Evolutionary conservation across 106 monocot genomes (phyloP), one percentile per base, ranked within the genome.

Genomic region (Hemerocallis citrina): DNA sequence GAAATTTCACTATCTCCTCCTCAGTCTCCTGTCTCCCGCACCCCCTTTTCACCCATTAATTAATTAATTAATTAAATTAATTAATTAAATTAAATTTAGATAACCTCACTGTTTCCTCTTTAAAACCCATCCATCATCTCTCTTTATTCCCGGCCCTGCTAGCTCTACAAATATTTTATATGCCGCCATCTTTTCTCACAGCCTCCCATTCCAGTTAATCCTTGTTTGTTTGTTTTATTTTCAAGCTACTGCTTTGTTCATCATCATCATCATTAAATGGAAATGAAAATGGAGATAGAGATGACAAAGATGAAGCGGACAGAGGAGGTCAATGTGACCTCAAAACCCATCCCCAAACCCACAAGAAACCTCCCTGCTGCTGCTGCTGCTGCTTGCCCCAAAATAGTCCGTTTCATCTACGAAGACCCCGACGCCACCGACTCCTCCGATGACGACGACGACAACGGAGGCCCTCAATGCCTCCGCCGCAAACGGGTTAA

Each of bases 371-470:
- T 52, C 24, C 35, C 46, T n/a, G n/a, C n/a, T n/a, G n/a, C n/a
- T n/a, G n/a, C n/a, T n/a, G n/a, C n/a, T n/a, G n/a, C n/a, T n/a
- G 24, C 39, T 15, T 33, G 38, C 25, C 67, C 73, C 6, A 46
- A 74, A 28, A 65, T 56, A 1, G 33, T 84, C 0, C 27, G 80
- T 5, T 59, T 84, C 33, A 74, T 69, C 56, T 79, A 59, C 37
- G 77, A 80, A 24, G 88, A 89, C 65, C 35, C 58, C 22, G 79
- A 89, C 38, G 88, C 84, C 51, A 89, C 88, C 10, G 88, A 89
- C 40, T 84, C 83, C 22, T 74, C 73, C 51, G 34, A 59, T 23
- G 88, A 80, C 52, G 83, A 80, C 10, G 80, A 59, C 36, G 12
- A 11, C 35, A 43, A 23, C 43, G 5, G 21, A n/a, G n/a, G n/a